phyloP scores from a whole-genome alignment of 2,329 filamentous ascomycete species.

The Teratosphaeria destructans region DNA sequence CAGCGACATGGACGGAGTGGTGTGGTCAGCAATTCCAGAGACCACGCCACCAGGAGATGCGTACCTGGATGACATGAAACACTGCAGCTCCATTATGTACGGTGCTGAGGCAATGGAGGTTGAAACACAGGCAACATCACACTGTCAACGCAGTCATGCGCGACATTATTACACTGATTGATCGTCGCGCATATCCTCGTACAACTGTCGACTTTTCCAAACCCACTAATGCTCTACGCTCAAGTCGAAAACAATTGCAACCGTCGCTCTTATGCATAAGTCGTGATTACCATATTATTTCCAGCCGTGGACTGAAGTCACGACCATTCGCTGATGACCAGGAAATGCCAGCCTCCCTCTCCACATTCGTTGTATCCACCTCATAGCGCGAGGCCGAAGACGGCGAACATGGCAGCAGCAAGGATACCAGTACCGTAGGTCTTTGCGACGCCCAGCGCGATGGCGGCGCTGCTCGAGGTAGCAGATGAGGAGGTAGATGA shows the following conservation, averaged over 20 bases:
- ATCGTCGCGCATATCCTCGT: background rate
- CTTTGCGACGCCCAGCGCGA: conserved; percentile 33
- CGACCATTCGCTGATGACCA: background rate
- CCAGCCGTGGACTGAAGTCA: background rate
- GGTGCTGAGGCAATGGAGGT: background rate
- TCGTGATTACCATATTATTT: background rate
- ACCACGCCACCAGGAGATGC: background rate
- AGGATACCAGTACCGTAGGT: conserved; percentile 41
- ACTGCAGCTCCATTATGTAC: background rate
- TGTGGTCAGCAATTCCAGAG: background rate
- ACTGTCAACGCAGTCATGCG: background rate
- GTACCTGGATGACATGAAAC: background rate
- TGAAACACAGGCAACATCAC: background rate
- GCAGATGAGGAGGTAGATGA: conserved; percentile 6
- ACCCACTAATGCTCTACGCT: background rate
- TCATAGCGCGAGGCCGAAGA: conserved; percentile 50
- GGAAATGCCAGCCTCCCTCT: background rate
- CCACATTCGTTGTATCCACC: background rate
- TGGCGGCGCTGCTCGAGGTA: conserved; percentile 35
- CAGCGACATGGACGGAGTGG: background rate
- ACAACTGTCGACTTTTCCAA: background rate
- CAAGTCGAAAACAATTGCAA: background rate
- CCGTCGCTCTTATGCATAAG: background rate
- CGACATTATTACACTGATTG: background rate
- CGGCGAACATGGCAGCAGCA: conserved; percentile 43